Conservation (phyloP, 2,329 filamentous ascomycete species). For the Calonectria leucothoes region DNA sequence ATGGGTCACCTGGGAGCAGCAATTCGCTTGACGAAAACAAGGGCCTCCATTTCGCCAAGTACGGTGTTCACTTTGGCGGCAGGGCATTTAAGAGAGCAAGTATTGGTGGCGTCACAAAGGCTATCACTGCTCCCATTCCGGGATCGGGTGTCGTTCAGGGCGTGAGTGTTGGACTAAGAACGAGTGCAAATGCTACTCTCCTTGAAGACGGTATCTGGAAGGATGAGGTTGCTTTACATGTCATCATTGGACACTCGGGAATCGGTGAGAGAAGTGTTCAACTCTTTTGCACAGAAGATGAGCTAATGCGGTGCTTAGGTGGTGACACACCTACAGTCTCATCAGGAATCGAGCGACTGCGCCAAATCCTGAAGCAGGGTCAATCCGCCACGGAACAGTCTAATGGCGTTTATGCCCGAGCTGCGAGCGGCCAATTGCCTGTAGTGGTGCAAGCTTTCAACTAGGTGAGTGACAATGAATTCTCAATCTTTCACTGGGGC, state of each 20-base stretch:
- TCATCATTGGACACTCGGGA: background rate
- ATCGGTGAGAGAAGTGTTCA: background rate
- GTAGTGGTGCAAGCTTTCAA: constrained; percentile 1
- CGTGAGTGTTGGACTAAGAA: background rate
- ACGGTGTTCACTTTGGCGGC: background rate
- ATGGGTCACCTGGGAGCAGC: background rate
- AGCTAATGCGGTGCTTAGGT: background rate
- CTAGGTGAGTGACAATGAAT: background rate
- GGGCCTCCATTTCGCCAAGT: constrained; percentile 1
- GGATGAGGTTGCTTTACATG: background rate
- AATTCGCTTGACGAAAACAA: background rate
- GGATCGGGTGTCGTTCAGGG: background rate
- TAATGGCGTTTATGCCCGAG: background rate
- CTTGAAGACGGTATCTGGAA: background rate
- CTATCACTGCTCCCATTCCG: background rate
- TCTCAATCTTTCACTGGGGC: too few relatives aligned
- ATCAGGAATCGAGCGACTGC: background rate
- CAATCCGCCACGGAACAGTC: background rate
- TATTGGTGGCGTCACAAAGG: background rate
- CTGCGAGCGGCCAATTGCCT: background rate
- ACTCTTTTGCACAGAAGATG: too few relatives aligned
- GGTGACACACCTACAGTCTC: background rate
- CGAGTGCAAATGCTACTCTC: background rate
- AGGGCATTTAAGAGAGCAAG: background rate
- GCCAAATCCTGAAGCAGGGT: background rate